Evolutionary conservation across 805 yeast species (phyloP).

Genomic region (Wickerhamiella bombiphila): DNA sequence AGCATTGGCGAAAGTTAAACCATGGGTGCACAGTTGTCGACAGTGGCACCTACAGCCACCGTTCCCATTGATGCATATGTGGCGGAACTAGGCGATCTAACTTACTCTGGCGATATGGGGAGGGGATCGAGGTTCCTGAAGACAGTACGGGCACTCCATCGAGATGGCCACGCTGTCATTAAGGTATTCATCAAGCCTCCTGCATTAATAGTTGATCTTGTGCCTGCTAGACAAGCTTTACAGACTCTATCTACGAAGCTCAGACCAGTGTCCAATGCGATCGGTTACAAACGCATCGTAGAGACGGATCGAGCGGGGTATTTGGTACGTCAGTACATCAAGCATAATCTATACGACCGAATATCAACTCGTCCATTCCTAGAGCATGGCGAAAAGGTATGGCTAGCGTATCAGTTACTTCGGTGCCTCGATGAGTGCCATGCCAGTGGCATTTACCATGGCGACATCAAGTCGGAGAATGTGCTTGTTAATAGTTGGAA

Average conservation of each 20-base stretch:
- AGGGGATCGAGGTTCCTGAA: constrained; percentile 66
- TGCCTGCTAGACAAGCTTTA: constrained; percentile 7
- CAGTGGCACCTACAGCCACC: constrained; percentile 79
- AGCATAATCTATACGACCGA: constrained; percentile 75
- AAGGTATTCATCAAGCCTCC: constrained; percentile 72
- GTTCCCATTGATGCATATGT: constrained; percentile 83
- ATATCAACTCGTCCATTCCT: constrained; percentile 77
- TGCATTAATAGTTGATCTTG: constrained; percentile 7
- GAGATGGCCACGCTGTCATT: constrained; percentile 57
- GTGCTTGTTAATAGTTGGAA: constrained; percentile 76
- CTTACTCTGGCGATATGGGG: constrained; percentile 61
- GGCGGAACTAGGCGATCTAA: constrained; percentile 60
- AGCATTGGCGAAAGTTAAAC: no score
- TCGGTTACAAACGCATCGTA: constrained; percentile 58
- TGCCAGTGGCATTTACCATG: constrained; percentile 50
- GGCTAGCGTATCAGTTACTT: constrained; percentile 71
- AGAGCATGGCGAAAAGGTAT: constrained; percentile 63
- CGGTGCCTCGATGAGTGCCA: constrained; percentile 53
- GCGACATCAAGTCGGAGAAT: constrained; percentile 87
- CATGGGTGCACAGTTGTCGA: constrained; percentile 82
- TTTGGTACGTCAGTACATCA: constrained; percentile 64
- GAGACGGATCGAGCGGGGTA: constrained; percentile 91
- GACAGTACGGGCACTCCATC: constrained; percentile 66
- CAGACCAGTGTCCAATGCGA: constrained; percentile 33
- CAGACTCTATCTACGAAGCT: constrained; percentile 13